Conservation (phyloP, 2,329 filamentous ascomycete genomes). For the Stagonosporopsis tanaceti region DNA sequence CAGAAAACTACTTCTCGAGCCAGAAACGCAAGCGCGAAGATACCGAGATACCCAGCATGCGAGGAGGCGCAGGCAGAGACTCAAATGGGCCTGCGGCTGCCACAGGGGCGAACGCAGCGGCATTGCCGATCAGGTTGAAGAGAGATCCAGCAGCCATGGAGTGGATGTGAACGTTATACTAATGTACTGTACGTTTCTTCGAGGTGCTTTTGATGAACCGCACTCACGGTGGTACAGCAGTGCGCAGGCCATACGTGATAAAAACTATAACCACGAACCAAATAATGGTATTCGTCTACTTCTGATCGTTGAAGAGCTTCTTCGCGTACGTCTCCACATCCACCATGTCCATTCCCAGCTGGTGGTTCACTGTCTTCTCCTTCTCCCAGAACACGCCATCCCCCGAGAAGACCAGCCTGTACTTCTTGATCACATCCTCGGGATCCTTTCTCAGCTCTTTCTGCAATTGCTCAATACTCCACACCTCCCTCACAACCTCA, state of each 20-base stretch:
- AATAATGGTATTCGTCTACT: constrained; percentile 3
- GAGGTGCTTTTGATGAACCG: neutral
- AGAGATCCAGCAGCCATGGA: constrained; percentile 2
- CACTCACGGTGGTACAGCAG: constrained; percentile 25
- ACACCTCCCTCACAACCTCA: constrained; percentile 59
- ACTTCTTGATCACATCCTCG: constrained; percentile 63
- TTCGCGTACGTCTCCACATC: constrained; percentile 54
- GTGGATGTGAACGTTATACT: neutral
- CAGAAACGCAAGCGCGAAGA: constrained; percentile 23
- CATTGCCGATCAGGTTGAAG: constrained; percentile 22
- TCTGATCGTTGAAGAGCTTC: constrained; percentile 20
- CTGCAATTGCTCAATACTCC: constrained; percentile 57
- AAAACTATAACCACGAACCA: neutral
- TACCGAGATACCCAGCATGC: constrained; percentile 29
- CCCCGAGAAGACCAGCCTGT: constrained; percentile 68
- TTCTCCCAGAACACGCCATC: constrained; percentile 67
- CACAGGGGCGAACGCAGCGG: constrained; percentile 33
- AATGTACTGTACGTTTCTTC: neutral
- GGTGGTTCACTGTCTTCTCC: constrained; percentile 61
- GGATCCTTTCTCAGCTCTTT: constrained; percentile 58
- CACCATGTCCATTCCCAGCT: constrained; percentile 57
- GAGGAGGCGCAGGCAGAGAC: constrained; percentile 14
- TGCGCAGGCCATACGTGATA: constrained; percentile 9
- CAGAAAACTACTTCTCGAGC: constrained; percentile 7
- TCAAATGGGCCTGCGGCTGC: constrained; percentile 19